Percentiles rank a stretch among this genome's conserved stretches.
Conservation (phyloP, 805 yeast genomes). For the Starmerella floricola region DNA sequence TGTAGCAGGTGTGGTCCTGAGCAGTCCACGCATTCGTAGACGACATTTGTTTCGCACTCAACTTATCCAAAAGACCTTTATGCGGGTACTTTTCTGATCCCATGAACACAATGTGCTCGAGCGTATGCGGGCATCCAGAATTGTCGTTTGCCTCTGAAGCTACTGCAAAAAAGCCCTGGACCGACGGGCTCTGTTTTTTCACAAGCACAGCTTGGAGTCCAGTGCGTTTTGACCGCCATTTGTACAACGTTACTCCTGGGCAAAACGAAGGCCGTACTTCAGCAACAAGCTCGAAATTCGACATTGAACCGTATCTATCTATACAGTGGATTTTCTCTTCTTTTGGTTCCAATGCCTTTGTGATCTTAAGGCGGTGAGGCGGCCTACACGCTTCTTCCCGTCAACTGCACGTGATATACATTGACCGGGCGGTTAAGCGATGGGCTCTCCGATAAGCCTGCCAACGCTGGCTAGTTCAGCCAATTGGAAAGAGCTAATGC, state of each 20-base stretch:
- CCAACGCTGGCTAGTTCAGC: too few species aligned
- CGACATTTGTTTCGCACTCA: conserved; percentile 75
- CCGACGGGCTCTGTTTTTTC: conserved; percentile 68
- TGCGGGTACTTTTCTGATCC: conserved; percentile 83
- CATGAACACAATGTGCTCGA: conserved; percentile 90
- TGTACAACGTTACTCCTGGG: conserved; percentile 26
- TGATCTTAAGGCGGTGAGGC: too few species aligned
- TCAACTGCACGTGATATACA: too few species aligned
- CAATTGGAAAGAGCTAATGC: too few species aligned
- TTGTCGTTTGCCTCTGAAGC: conserved; percentile 84
- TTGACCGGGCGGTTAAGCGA: too few species aligned
- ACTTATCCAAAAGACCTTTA: conserved; percentile 77
- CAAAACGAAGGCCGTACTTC: conserved; percentile 21
- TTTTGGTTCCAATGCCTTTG: not conserved
- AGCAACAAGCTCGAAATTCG: conserved; percentile 16
- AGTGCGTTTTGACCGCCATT: conserved; percentile 68
- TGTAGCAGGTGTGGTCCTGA: conserved; percentile 89
- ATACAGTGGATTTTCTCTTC: too few species aligned
- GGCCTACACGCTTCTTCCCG: too few species aligned
- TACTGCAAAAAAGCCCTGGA: conserved; percentile 89
- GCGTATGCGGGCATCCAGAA: conserved; percentile 88
- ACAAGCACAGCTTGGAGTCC: conserved; percentile 72
- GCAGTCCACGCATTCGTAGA: conserved; percentile 95
- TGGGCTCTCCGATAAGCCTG: too few species aligned
- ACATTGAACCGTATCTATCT: too few species aligned